These are phyloP conservation scores for Aechmea fasciata DNA, from an alignment of 176 grass and related monocot genomes.

Conservation along the genomic window DNA sequence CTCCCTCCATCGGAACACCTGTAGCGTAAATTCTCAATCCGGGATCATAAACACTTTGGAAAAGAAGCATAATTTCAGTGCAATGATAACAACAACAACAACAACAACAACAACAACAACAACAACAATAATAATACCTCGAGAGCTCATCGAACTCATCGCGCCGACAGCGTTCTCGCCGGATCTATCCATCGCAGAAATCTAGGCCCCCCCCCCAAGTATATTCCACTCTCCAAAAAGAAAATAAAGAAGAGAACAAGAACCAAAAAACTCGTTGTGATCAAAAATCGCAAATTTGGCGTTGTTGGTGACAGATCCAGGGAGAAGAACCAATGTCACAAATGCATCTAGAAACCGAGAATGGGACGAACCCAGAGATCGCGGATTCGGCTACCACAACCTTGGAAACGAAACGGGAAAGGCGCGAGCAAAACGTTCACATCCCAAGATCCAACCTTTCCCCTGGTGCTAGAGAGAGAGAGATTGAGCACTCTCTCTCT, in stretches of 20 bases:
- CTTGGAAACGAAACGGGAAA: neutral
- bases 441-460: neutral
- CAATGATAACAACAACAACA: neutral
- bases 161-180: conserved; percentile 15
- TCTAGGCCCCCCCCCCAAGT: neutral
- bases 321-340: conserved; percentile 2
- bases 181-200: conserved; percentile 34
- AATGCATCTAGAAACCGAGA: neutral
- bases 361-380: neutral
- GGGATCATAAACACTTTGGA: neutral
- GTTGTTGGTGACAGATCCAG: conserved; percentile 3
- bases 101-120: neutral
- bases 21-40: conserved; percentile 1
- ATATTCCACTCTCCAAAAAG: neutral
- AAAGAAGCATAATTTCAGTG: neutral
- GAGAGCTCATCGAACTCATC: conserved; percentile 19
- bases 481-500: neutral
- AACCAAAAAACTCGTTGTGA: neutral
- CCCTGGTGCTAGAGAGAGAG: conserved; percentile 20
- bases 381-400: neutral
- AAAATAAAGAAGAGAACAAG: neutral
- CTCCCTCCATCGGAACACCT: conserved; percentile 53
- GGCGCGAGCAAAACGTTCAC: neutral
- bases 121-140: conserved; percentile 14
- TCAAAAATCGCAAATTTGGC: neutral